Evolutionary conservation across 2,329 filamentous ascomycete species (phyloP), one percentile per base, ranked within the genome.

Genomic region (Exophiala calicioides): DNA sequence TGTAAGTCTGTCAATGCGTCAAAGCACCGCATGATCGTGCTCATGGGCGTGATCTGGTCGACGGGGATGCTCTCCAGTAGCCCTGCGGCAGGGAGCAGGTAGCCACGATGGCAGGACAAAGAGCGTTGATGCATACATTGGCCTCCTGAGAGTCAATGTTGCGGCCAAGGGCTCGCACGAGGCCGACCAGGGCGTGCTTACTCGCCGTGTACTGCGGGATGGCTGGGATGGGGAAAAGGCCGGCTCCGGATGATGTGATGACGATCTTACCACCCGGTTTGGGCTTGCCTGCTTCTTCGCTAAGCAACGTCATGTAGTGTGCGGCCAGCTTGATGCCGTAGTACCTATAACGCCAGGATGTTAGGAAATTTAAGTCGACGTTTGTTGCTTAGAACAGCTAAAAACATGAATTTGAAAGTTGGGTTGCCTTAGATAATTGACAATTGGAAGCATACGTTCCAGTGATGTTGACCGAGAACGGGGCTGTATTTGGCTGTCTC

Each of bases 171-270:
- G n/a, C n/a, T n/a, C n/a, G n/a, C n/a, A n/a, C n/a, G n/a, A 82
- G 73, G 18, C 73, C 76, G 37, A 82, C 75, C 1, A 82, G 70
- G 0, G 78, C 79, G 7, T 77, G 72, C 36, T 82, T 82, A 2
- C 77, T 79, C 0, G 73, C 76, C 42, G 43, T 37, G 23, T 52
- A 52, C 71, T 41, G 34, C 5, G 47, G 42, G 13, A 41, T 24
- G 10, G 26, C 30, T 2, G 47, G 23, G 16, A 23, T 40, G 1
- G 75, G 72, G 36, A 71, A 69, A 1, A 77, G 52, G 1, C 63
- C 70, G 2, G 69, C 68, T 46, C 71, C 67, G 47, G 68, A 74
- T 2, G 66, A 65, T 1, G 73, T 76, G 0, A 68, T 65, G 8
- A 75, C 60, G 41, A 77, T 73, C 44, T 63, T 68, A 1, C 73